Base-by-base conservation (phyloP, 2,329 filamentous ascomycete genomes). In the Cytospora piceae region DNA sequence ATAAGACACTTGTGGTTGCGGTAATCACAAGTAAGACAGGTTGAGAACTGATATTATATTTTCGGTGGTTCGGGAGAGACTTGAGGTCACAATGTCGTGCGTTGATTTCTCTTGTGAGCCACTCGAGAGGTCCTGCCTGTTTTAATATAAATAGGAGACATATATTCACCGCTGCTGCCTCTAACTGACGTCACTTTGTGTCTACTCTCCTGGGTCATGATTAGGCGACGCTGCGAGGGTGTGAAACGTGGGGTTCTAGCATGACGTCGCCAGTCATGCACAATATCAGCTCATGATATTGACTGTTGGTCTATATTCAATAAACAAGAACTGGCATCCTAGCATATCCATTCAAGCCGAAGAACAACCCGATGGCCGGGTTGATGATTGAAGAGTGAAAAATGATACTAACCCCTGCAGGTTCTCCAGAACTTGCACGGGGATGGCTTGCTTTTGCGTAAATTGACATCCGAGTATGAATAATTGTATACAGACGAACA, bases 121-220 rank as follows among this genome's bases (percentile, higher is more conserved):
- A 42, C 39, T 42, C 11, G 20, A 20, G 14, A 3, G 17, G 14
- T 42, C n/a, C 22, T 53, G 9, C 9, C 15, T 20, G 29, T 0
- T 29, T 11, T 22, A 24, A 20, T 12, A 14, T 37, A 12, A 24
- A 22, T n/a, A 3, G 24, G 3, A 24, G 9, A 24, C 12, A 49
- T 49, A 49, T 24, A 4, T 49, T 49, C 34, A 31, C 52, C 20
- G 11, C 27, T 62, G 53, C 39, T 51, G 39, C 61, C 53, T 63
- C 51, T n/a, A 32, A 22, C 53, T 63, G 61, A 63, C 61, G 61
- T 63, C 61, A 63, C 7, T 20, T 5, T 24, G 9, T 49, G n/a
- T 49, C 4, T 24, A 49, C 46, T 49, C n/a, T 49, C 46, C n/a
- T 24, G 9, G 11, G 46, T 12, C 46, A n/a, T 24, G 46, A 24